These are phyloP conservation scores for Salvia hispanica DNA, from an alignment of 257 asterid species.

Conservation along the genomic window DNA sequence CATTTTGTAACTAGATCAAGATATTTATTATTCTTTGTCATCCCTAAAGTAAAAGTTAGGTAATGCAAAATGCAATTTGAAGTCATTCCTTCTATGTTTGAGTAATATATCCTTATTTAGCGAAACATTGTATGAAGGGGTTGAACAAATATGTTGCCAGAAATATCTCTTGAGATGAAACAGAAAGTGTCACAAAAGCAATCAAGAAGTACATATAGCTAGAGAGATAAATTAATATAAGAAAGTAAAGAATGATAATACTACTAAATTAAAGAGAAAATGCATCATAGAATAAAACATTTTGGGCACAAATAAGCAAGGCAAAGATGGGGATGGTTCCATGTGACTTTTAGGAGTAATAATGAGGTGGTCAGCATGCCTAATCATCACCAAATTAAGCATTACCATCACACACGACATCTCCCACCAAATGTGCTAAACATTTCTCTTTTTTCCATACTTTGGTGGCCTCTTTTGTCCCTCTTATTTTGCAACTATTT, in stretches of 20 bases:
- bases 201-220: background rate
- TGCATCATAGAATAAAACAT: background rate
- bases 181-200: background rate
- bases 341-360: conserved; percentile 34
- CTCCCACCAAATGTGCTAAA: conserved; percentile 7
- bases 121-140: too few species aligned
- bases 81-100: too few species aligned
- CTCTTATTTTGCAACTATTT: conserved; percentile 1
- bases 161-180: background rate
- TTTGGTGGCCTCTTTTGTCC: conserved; percentile 19
- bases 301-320: background rate
- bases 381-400: conserved; percentile 47
- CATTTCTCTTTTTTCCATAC: conserved; percentile 13
- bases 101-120: too few species aligned
- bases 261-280: background rate
- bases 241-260: background rate
- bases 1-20: too few species aligned
- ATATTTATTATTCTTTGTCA: too few species aligned
- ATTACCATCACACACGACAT: conserved; percentile 26
- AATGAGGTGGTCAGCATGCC: conserved; percentile 47
- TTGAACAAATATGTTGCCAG: too few species aligned
- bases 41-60: too few species aligned
- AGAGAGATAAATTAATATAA: background rate
- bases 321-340: conserved; percentile 27
- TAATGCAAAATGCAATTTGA: too few species aligned